phyloP scores from a whole-genome alignment of 257 asterid species.

The Nicotiana noctiflora region DNA sequence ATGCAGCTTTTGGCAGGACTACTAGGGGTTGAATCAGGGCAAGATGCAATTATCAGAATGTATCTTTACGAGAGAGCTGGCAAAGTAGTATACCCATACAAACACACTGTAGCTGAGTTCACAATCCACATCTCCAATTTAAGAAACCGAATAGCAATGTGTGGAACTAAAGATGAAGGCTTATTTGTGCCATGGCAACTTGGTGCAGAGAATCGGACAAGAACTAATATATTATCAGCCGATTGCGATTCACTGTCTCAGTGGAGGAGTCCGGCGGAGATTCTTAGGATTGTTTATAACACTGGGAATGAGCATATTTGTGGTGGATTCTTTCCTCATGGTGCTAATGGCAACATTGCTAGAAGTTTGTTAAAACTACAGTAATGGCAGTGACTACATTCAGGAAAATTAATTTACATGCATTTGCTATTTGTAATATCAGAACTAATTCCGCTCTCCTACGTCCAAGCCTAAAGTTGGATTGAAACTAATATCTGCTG shows the following conservation, averaged over 20 bases:
- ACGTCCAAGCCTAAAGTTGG: too few relatives aligned
- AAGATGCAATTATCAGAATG: conserved; percentile 45
- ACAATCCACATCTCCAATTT: conserved; percentile 31
- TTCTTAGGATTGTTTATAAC: conserved; percentile 29
- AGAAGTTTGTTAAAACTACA: not conserved
- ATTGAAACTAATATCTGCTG: too few relatives aligned
- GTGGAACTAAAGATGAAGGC: conserved; percentile 52
- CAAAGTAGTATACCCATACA: conserved; percentile 29
- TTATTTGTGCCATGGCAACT: conserved; percentile 29
- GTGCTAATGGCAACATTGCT: conserved; percentile 31
- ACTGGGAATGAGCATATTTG: conserved; percentile 30
- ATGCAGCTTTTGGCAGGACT: conserved; percentile 40
- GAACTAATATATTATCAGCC: conserved; percentile 42
- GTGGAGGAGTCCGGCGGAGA: conserved; percentile 31
- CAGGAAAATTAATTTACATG: too few relatives aligned
- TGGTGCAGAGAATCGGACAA: conserved; percentile 34
- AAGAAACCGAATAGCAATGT: conserved; percentile 32
- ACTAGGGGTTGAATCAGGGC: conserved; percentile 49
- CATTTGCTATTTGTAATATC: too few relatives aligned
- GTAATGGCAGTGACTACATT: not conserved
- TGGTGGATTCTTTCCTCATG: conserved; percentile 42
- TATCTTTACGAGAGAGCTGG: conserved; percentile 33
- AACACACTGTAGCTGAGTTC: conserved; percentile 38
- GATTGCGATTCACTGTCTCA: conserved; percentile 34
- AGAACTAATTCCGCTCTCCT: too few relatives aligned